phyloP scores from a whole-genome alignment of 805 yeast species.

The Teunomyces atbi region DNA sequence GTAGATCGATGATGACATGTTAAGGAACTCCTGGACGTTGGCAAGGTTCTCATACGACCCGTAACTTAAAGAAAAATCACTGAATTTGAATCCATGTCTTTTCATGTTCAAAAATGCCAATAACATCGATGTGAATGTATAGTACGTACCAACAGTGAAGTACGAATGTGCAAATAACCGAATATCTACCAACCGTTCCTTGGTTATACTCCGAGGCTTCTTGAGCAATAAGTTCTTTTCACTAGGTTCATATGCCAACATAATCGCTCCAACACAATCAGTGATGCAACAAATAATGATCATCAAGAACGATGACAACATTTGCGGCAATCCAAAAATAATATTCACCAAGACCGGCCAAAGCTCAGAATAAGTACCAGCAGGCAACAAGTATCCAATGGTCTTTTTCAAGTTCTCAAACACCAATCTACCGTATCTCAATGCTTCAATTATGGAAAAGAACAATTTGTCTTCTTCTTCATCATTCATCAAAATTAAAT shows the following conservation, averaged over 20 bases:
- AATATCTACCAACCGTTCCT: conserved; percentile 40
- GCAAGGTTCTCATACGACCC: conserved; percentile 25
- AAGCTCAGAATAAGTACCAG: conserved; percentile 49
- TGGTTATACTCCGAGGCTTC: conserved; percentile 41
- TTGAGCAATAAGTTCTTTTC: conserved; percentile 42
- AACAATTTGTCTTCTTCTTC: conserved; percentile 19
- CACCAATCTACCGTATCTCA: conserved; percentile 44
- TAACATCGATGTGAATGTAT: conserved; percentile 39
- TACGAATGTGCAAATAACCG: conserved; percentile 44
- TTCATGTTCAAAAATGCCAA: conserved; percentile 38
- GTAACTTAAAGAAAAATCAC: conserved; percentile 33
- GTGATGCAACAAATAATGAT: conserved; percentile 50
- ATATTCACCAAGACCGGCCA: conserved; percentile 50
- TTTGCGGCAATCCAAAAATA: conserved; percentile 49
- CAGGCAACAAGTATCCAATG: conserved; percentile 49
- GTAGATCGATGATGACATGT: conserved; percentile 43
- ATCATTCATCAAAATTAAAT: conserved; percentile 23
- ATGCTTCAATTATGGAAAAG: conserved; percentile 31
- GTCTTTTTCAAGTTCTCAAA: conserved; percentile 50
- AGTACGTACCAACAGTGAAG: conserved; percentile 40
- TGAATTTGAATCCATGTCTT: conserved; percentile 35
- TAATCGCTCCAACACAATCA: conserved; percentile 45
- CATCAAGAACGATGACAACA: conserved; percentile 49
- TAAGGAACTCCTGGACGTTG: conserved; percentile 20
- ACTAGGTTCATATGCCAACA: conserved; percentile 43